Percentiles rank a stretch among this genome's conserved stretches.
phyloP scores from a whole-genome alignment of 2,329 filamentous ascomycete species.

The Pyrenophora teres region DNA sequence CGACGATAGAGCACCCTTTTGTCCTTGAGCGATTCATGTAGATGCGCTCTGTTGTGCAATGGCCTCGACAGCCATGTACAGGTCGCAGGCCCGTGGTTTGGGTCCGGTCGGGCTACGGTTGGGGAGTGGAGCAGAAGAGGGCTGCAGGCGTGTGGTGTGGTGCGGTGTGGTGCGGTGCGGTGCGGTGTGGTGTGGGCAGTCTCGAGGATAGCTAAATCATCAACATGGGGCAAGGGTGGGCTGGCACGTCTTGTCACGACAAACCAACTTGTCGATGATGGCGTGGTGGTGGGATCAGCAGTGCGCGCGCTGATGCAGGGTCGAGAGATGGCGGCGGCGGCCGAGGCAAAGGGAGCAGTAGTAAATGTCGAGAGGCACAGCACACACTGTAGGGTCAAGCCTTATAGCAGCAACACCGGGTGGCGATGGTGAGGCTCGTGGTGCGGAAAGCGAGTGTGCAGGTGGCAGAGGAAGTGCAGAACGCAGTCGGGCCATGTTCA shows the following conservation, averaged over 20 bases:
- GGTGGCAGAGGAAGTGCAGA: neutral
- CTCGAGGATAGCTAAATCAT: conserved; percentile 1
- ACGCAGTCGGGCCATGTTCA: conserved; percentile 12
- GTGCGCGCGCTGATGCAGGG: conserved; percentile 26
- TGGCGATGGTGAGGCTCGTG: conserved; percentile 7
- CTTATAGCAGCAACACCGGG: conserved; percentile 6
- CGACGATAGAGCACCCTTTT: conserved; percentile 41
- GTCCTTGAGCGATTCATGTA: conserved; percentile 46
- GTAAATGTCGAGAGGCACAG: neutral
- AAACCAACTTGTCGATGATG: conserved; percentile 6
- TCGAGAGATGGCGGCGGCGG: conserved; percentile 12
- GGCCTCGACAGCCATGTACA: conserved; percentile 30
- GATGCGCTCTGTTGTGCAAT: conserved; percentile 20
- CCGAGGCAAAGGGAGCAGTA: neutral
- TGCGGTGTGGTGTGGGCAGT: neutral
- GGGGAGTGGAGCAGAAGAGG: conserved; percentile 9
- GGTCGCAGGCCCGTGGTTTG: conserved; percentile 6
- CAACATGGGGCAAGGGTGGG: conserved; percentile 1
- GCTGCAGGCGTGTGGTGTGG: neutral
- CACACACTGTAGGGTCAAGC: neutral
- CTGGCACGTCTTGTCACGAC: conserved; percentile 13
- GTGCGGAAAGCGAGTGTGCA: conserved; percentile 2
- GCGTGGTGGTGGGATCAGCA: conserved; percentile 11
- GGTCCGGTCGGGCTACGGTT: conserved; percentile 6
- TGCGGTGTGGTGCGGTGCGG: neutral